Conservation (phyloP, 495 filamentous ascomycete species). For the Beverwykella pulmonaria region DNA sequence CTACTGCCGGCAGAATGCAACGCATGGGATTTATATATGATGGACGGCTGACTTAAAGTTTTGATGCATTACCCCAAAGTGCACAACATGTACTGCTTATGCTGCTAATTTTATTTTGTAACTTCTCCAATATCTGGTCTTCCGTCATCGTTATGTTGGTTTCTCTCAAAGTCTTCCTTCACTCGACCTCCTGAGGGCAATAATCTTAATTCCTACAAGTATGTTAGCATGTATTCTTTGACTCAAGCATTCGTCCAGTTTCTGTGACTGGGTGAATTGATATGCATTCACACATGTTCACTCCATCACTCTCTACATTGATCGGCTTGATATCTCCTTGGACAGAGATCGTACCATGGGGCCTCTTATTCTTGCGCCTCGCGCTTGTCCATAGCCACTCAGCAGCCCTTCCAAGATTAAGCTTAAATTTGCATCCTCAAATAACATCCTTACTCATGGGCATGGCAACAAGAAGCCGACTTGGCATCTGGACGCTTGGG, state of each 20-base stretch:
- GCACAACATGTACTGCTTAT: too few species aligned
- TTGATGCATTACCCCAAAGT: too few species aligned
- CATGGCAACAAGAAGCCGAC: constrained; percentile 16
- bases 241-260: too few species aligned
- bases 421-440: constrained; percentile 9
- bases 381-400: constrained; percentile 6
- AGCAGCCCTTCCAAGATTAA: constrained; percentile 9
- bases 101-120: too few species aligned
- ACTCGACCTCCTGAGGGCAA: not conserved
- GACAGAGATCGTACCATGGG: not conserved
- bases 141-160: not conserved
- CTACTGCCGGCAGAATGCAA: constrained; percentile 33
- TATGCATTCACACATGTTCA: not conserved
- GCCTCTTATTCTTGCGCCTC: not conserved
- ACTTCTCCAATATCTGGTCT: not conserved
- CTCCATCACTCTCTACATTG: not conserved
- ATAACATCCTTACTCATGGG: not conserved
- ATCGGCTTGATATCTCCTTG: not conserved
- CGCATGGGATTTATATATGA: constrained; percentile 18
- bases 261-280: too few species aligned
- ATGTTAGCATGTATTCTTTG: too few species aligned
- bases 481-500: constrained; percentile 17
- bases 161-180: not conserved
- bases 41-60: too few species aligned
- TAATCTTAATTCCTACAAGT: too few species aligned